Evolutionary conservation across 495 filamentous ascomycete species (phyloP).

Genomic region (Aspergillus nanangensis): DNA sequence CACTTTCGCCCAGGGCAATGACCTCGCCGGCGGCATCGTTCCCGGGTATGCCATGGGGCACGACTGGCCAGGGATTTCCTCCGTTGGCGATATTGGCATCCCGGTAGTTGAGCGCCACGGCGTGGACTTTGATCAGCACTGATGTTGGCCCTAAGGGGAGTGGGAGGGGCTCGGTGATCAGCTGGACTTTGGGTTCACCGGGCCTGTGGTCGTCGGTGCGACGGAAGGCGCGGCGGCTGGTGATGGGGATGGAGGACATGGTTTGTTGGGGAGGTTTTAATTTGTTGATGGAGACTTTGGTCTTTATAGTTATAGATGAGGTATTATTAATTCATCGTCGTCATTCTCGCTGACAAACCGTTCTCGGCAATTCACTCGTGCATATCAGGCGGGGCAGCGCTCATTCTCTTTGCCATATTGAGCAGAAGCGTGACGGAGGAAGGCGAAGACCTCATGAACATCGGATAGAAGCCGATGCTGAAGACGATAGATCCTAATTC

Average conservation of each 20-base stretch:
- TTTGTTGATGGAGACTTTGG: no score
- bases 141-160: slow-evolving; percentile 20
- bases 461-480: no score
- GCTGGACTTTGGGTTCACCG: slow-evolving; percentile 19
- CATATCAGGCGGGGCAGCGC: no score
- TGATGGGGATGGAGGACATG: not conserved
- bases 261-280: not conserved
- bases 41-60: slow-evolving; percentile 25
- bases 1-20: slow-evolving; percentile 26
- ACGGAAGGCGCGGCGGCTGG: slow-evolving; percentile 19
- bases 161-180: slow-evolving; percentile 14
- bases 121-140: slow-evolving; percentile 28
- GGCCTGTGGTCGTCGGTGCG: slow-evolving; percentile 27
- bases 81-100: slow-evolving; percentile 38
- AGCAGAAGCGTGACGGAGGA: no score
- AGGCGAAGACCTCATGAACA: no score
- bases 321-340: no score
- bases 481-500: no score
- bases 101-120: slow-evolving; percentile 32
- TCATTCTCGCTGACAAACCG: no score
- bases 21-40: slow-evolving; percentile 36
- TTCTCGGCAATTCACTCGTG: no score
- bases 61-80: slow-evolving; percentile 31
- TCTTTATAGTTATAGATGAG: no score
- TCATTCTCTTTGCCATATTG: no score